These are phyloP conservation scores for Saccharomyces hybrid DNA, from an alignment of 1,139 yeast genomes.

Conservation along the genomic window DNA sequence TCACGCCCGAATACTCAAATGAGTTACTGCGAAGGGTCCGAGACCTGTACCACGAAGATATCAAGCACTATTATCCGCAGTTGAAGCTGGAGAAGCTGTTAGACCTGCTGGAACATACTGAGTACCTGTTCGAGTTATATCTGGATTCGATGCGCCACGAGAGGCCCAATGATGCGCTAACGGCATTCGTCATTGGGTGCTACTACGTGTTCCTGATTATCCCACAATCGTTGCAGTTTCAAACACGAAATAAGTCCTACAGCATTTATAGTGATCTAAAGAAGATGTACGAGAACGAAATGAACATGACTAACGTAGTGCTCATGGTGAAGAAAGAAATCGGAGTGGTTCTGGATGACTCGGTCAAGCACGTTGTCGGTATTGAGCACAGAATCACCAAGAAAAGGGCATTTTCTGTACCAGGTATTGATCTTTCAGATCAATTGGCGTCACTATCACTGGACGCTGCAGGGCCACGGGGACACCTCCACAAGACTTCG, in stretches of 20 bases:
- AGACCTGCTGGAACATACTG: conserved; percentile 31
- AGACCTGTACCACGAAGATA: conserved; percentile 28
- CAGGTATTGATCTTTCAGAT: conserved; percentile 8
- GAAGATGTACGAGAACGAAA: conserved; percentile 31
- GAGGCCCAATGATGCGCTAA: conserved; percentile 23
- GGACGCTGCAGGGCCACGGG: conserved; percentile 1
- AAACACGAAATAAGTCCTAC: conserved; percentile 34
- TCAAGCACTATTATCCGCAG: conserved; percentile 25
- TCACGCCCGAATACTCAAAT: conserved; percentile 35
- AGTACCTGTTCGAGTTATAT: conserved; percentile 28
- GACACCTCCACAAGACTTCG: neutral
- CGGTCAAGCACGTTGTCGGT: conserved; percentile 7
- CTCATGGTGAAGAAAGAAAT: conserved; percentile 31
- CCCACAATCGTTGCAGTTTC: conserved; percentile 36
- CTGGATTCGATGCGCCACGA: conserved; percentile 13
- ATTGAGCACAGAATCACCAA: conserved; percentile 10
- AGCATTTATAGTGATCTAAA: conserved; percentile 33
- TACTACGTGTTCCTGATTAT: conserved; percentile 33
- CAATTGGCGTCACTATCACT: conserved; percentile 8
- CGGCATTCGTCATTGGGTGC: conserved; percentile 33
- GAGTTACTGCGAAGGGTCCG: conserved; percentile 28
- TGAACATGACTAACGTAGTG: conserved; percentile 34
- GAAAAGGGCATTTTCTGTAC: conserved; percentile 28
- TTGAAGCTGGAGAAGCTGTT: conserved; percentile 29
- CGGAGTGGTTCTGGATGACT: conserved; percentile 24